Conservation (phyloP, 345 rosid species). For the Psidium friedrichsthalianum region DNA sequence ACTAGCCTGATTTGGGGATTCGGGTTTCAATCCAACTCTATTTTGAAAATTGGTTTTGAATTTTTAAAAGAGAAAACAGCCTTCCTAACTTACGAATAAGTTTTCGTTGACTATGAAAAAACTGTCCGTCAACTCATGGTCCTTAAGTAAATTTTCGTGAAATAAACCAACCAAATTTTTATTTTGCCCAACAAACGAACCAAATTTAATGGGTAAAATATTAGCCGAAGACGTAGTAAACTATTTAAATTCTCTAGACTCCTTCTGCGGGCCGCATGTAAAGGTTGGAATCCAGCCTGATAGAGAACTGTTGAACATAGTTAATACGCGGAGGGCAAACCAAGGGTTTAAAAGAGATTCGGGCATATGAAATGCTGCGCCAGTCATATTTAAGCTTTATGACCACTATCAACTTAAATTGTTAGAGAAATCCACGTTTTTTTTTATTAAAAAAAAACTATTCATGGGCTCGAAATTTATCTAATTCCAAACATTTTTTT, state of each 20-base stretch:
- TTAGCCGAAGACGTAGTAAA: background rate
- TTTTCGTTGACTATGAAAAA: background rate
- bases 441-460: background rate
- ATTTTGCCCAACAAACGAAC: background rate
- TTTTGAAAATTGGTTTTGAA: background rate
- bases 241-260: background rate
- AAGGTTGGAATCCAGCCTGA: background rate
- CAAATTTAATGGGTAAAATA: background rate
- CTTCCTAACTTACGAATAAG: background rate
- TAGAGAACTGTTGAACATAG: background rate
- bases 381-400: background rate
- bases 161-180: background rate
- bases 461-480: background rate
- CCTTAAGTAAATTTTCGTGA: background rate
- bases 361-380: background rate
- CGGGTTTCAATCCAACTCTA: too few relatives aligned
- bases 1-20: fast-evolving
- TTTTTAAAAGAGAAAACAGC: background rate
- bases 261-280: background rate
- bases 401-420: background rate
- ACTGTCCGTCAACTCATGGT: background rate
- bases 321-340: background rate
- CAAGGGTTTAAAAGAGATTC: background rate
- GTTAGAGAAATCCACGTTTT: background rate
- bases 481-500: too few relatives aligned